Base-by-base conservation (phyloP, 805 yeast genomes). In the Saccharomycopsis capsularis region DNA sequence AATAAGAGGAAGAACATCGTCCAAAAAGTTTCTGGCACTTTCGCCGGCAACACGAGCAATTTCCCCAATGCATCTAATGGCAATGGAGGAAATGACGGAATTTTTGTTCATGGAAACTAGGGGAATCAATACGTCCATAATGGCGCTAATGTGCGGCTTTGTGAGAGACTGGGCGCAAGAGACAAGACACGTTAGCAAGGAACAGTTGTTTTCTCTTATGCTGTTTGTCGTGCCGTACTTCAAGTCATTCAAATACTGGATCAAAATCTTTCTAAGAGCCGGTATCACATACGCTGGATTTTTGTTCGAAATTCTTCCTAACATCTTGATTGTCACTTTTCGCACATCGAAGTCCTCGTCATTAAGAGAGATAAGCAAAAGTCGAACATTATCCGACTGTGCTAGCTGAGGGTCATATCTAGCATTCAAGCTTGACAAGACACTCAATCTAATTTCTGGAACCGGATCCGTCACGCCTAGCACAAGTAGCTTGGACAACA, bases 271-370 rank as follows among this genome's bases (percentile, higher is more conserved):
- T 57, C 98, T 74, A 47, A 93, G 70, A 0, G 95, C 86, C 0
- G 99, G 99, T 35, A 91, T 89, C 54, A 93, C 86, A 63, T 88
- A 91, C 0, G 99, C 97, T 0, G 99, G 98, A 59, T 93, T 93
- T 37, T 88, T 82, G 1, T 78, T 67, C 0, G 96, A 83, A 16
- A 93, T 66, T 48, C 97, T 74, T 2, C 99, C 98, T 51, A 93
- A 78, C 9, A 90, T 75, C 44, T 73, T 74, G 30, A 91, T 78
- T 0, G 95, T 84, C 15, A 79, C 84, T 57, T 85, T 80, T 48
- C 96, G 76, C 9, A 93, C 84, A 9, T 79, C 80, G 60, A 93
- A 93, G 2, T 76, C 77, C 63, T 91, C 98, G 65, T 93, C 99
- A 60, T 93, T 86, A 49, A 91, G 68, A 0, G 96, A 91, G 70